Base-by-base conservation (phyloP, 2,329 filamentous ascomycete genomes). In the Zarea fungicola region DNA sequence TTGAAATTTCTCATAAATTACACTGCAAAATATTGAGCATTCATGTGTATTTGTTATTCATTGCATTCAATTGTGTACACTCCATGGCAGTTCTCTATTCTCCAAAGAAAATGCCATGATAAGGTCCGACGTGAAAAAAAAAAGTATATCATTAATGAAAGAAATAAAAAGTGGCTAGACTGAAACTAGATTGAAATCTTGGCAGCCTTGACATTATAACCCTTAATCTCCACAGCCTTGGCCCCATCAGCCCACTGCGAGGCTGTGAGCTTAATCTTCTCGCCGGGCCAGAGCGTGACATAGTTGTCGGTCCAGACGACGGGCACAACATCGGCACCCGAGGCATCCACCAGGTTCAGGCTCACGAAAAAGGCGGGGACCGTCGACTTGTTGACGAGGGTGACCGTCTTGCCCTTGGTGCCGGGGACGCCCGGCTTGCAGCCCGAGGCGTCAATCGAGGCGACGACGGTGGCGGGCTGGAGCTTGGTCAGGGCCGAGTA, bases 241-340 rank as follows among this genome's bases (percentile, higher is more conserved):
- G 52, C 55, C 2, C 37, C 40, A 1, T 41, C 51, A 19, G 54
- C 42, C 46, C 46, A 58, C 6, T 48, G 52, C 14, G 40, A 42
- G 1, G 60, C 56, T 5, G 49, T 48, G 1, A 63, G 29, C 29
- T 42, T 35, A 11, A 80, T 37, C 45, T 64, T 73, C 65, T 84
- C 81, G 1, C 65, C 61, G 0, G 80, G 78, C 70, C 75, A 82
- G 9, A 84, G 61, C 2, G 80, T 83, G 11, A 84, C 65, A 52
- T 84, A 84, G 52, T 84, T 84, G 53, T 84, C 80, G 1, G 73
- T 75, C 80, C 81, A 84, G 18, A 67, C 65, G 1, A 80, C 70
- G 0, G 79, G 77, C 5, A 71, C 54, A 0, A 81, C 66, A 43
- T 80, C 76, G 0, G 64, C 54, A 0, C 70, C 70, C 0, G 60